Evolutionary conservation across 1,139 yeast species (phyloP), one percentile per base, ranked within the genome.

Genomic region (Saccharomyces pastorianus): DNA sequence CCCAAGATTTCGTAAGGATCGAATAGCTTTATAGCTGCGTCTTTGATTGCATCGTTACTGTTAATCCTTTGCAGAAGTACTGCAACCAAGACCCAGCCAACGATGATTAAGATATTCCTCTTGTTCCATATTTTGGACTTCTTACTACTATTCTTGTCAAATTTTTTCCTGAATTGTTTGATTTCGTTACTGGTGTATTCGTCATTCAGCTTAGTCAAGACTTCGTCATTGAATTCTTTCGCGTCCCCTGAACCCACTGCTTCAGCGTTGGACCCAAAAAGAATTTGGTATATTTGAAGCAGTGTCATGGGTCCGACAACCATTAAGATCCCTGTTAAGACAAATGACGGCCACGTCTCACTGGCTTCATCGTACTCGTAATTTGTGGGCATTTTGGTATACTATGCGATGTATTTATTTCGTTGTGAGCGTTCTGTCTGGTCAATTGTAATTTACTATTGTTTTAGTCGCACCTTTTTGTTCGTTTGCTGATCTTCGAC

Each of bases 321-420:
- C 53, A 82, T 78, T 11, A 83, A 70, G 52, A 87, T 74, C 55
- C 90, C 74, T 1, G 98, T 93, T 66, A 88, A 73, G 55, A 86
- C 81, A 67, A 91, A 93, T 69, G 85, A 90, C 48, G 99, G 99
- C 98, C 98, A 93, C 6, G 96, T 90, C 65, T 89, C 96, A 49
- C 93, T 84, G 64, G 84, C 82, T 70, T 90, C 98, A 73, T 93
- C 99, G 71, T 91, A 93, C 56, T 81, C 83, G 65, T 84, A 84
- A 57, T 59, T 66, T 47, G 61, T 61, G 25, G 71, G 64, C 71
- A 68, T 69, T 77, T 7, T 17, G 2, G 11, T 38, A 13, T 38
- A 38, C 25, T 38, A 38, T 38, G 25, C 25, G 8, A 9, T 38
- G 13, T 38, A 17, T 38, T 8, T 17, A 3, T 38, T 38, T 17